phyloP scores from a whole-genome alignment of 2,329 filamentous ascomycete species.

The Xylariaceae sp. region DNA sequence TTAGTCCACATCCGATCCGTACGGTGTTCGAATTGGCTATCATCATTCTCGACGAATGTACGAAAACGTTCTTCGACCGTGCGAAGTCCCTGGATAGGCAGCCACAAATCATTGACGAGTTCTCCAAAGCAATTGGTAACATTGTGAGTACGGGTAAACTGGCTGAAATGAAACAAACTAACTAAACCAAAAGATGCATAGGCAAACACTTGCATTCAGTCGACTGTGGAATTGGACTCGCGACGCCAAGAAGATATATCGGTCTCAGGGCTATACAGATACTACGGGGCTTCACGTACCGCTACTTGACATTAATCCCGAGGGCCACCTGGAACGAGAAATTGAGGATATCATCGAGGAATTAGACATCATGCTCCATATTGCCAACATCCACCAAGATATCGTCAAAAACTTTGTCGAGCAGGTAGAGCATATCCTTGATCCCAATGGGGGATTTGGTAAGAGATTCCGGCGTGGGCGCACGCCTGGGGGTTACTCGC shows the following conservation, averaged over 20 bases:
- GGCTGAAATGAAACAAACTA: background rate
- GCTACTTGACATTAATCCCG: constrained; percentile 51
- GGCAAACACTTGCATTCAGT: constrained; percentile 48
- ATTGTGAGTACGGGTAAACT: constrained; percentile 43
- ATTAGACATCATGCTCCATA: constrained; percentile 53
- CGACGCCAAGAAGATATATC: constrained; percentile 32
- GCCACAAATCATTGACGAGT: constrained; percentile 51
- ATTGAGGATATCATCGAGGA: constrained; percentile 57
- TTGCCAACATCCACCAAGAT: constrained; percentile 47
- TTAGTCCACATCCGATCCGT: constrained; percentile 38
- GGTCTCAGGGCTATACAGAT: constrained; percentile 28
- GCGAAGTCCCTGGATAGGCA: constrained; percentile 41
- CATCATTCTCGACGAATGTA: constrained; percentile 51
- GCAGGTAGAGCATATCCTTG: constrained; percentile 34
- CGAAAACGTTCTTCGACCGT: constrained; percentile 49
- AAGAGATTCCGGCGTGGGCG: constrained; percentile 7
- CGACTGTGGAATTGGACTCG: constrained; percentile 48
- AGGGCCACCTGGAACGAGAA: constrained; percentile 51
- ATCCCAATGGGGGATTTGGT: constrained; percentile 32
- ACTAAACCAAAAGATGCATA: constrained; percentile 40
- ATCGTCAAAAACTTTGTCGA: constrained; percentile 40
- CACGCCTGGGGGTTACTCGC: background rate
- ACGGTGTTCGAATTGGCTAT: constrained; percentile 52
- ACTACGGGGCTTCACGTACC: constrained; percentile 37
- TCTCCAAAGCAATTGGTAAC: constrained; percentile 50